Evolutionary conservation across 768 basidiomycete genomes (phyloP), one percentile per base, ranked within the genome.

Genomic region (Rhodotorula graminis): DNA sequence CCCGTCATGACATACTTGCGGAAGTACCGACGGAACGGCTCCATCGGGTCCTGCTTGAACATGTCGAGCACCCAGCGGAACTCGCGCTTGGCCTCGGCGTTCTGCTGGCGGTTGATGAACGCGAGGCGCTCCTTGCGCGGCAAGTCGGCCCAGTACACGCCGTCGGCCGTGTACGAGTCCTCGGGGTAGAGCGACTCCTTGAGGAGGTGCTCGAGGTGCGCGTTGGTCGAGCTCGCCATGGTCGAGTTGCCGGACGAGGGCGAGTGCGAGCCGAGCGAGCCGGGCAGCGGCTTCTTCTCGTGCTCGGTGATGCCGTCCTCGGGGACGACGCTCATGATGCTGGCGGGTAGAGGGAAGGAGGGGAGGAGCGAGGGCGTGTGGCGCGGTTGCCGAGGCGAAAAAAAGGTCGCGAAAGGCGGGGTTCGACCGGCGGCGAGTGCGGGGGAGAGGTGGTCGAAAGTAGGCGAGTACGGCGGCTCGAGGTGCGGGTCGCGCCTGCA

Each of bases 91-190:
- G 78, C 65, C 66, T 83, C 83, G 11, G 56, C 74, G 65, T 79
- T 80, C 15, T 67, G 57, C 69, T 83, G 81, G 7, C 59, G 60
- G 67, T 79, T 78, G 46, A 81, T 77, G 78, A 80, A 83, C 42
- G 47, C 64, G 47, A 66, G 61, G 18, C 80, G 70, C 53, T 81
- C 77, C 3, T 57, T 67, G 11, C 75, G 63, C 14, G 80, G 80
- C 53, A 83, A 70, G 67, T 82, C 82, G 46, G 82, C 83, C 82
- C 80, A 81, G 76, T 81, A 80, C 14, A 64, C 67, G 10, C 77
- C 79, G 25, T 79, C 65, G 44, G 56, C 42, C 33, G 70, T 64
- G 67, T 77, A 80, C 19, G 75, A 76, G 62, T 80, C 80, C 7
- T 64, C 50, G 0, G 80, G 80, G 47, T 64, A 71, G 6, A 80